Base-by-base conservation (phyloP, 306 rosid genomes). In the Sphenostylis stenocarpa region DNA sequence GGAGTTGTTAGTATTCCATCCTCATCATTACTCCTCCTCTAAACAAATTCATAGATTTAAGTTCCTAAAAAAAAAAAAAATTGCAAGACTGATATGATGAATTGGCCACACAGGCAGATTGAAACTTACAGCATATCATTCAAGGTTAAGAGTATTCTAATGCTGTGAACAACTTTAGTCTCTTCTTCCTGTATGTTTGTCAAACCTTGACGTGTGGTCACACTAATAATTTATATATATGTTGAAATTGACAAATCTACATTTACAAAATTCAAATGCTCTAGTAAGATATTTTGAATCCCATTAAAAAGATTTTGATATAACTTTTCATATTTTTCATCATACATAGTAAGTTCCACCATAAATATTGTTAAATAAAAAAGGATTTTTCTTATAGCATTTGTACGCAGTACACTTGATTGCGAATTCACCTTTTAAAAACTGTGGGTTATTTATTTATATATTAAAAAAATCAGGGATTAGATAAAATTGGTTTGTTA, bases 401-500 rank as follows among this genome's bases (percentile, higher is more conserved):
- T 33, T 45, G 19, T 36, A 69, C 36, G 26, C 38, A n/a, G n/a
- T n/a, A n/a, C n/a, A n/a, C n/a, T n/a, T n/a, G 72, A 78, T 55
- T 73, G 38, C 49, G 5, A 53, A 14, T 70, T 20, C 28, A 34
- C 53, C 56, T 67, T 62, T 26, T 39, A 36, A 70, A 69, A 75
- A 45, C 23, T 6, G 69, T 5, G 73, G 52, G 12, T 53, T 53
- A 11, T 28, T 33, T 15, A 26, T 56, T 57, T 28, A 4, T 53
- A 56, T 14, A 5, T 36, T 56, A 62, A 57, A 41, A 69, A 41
- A 20, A 26, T 64, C 44, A 20, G 45, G 23, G 14, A 57, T 77
- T 76, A 49, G 67, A 47, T 62, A 53, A 64, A 72, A 48, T 52
- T 73, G 29, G 31, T 63, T 63, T 80, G 51, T 29, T 53, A 63